phyloP scores from a whole-genome alignment of 805 yeast species.

The Pichia membranifaciens region DNA sequence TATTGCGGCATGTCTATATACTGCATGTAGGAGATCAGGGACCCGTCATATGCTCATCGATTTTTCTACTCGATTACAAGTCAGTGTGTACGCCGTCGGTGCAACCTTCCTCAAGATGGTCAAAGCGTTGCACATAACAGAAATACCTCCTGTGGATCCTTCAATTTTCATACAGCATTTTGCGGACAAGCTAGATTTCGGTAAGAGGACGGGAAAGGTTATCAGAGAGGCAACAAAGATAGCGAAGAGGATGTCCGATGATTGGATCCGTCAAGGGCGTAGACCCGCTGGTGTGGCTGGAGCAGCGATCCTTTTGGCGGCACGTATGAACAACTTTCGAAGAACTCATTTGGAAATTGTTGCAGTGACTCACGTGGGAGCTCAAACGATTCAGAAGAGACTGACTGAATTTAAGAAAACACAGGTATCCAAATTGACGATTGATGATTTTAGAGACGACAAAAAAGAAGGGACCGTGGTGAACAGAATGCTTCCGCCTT shows the following conservation, averaged over 20 bases:
- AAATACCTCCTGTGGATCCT: conserved; percentile 88
- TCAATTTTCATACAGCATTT: conserved; percentile 90
- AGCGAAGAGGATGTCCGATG: conserved; percentile 86
- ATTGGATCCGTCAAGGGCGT: conserved; percentile 96
- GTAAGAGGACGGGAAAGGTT: conserved; percentile 66
- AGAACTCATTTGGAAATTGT: conserved; percentile 91
- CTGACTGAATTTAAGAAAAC: conserved; percentile 83
- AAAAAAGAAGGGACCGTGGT: conserved; percentile 29
- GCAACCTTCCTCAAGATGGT: conserved; percentile 93
- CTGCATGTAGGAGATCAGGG: conserved; percentile 86
- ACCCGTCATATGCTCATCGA: conserved; percentile 96
- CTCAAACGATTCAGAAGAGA: conserved; percentile 85
- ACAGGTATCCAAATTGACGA: conserved; percentile 63
- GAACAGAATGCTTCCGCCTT: conserved; percentile 68
- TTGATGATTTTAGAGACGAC: conserved; percentile 60
- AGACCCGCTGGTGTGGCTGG: conserved; percentile 99
- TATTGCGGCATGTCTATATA: conserved; percentile 87
- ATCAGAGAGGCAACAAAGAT: conserved; percentile 80
- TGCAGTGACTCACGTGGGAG: conserved; percentile 92
- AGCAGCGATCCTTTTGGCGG: conserved; percentile 87
- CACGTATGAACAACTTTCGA: conserved; percentile 92
- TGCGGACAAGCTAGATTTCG: conserved; percentile 80
- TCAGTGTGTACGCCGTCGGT: conserved; percentile 90
- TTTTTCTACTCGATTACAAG: conserved; percentile 83
- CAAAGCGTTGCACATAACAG: conserved; percentile 69